Evolutionary conservation across 345 rosid species (phyloP).

Genomic region (Psidium friedrichsthalianum): DNA sequence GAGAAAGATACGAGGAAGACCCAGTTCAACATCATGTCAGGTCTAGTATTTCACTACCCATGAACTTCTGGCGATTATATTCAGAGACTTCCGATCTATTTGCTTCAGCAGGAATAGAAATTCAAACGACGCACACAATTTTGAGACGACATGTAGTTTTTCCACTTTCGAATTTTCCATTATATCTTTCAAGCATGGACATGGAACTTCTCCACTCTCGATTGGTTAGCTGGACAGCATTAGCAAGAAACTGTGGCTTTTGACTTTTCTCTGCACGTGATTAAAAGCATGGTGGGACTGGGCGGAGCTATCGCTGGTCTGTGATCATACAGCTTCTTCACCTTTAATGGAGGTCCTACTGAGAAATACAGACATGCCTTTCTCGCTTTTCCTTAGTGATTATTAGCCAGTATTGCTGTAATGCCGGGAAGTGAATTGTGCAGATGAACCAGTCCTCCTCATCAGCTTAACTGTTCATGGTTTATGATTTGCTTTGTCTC

Average conservation of each 20-base stretch:
- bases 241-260: neutral
- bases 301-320: neutral
- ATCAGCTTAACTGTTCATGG: neutral
- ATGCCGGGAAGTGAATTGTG: neutral
- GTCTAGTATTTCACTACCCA: conserved; percentile 22
- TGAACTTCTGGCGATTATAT: neutral
- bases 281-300: neutral
- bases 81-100: neutral
- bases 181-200: neutral
- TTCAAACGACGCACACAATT: neutral
- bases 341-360: neutral
- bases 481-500: neutral
- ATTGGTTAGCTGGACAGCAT: neutral
- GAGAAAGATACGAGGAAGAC: conserved; percentile 55
- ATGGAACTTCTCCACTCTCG: neutral
- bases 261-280: neutral
- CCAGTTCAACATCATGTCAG: conserved; percentile 71
- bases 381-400: neutral
- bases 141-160: neutral
- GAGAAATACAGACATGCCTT: neutral
- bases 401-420: neutral
- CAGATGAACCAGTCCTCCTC: neutral
- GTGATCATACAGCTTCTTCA: neutral
- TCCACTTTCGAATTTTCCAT: neutral
- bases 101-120: neutral